Base-by-base conservation (phyloP, 768 basidiomycete genomes). In the Galerina sulciceps region DNA sequence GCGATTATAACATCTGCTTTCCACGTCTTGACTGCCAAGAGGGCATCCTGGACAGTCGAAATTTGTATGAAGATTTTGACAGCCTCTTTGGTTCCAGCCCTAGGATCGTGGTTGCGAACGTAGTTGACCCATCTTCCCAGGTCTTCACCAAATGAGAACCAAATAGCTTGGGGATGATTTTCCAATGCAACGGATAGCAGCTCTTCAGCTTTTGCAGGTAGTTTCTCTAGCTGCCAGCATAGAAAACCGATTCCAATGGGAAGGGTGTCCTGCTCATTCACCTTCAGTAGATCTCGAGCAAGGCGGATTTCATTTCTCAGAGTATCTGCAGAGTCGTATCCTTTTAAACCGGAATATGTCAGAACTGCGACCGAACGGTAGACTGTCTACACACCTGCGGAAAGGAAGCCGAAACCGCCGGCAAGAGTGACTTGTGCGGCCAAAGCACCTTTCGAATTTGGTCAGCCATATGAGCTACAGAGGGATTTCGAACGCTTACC, bases 211-310 rank as follows among this genome's bases (percentile, higher is more conserved):
- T 70, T 61, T 6, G 70, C 70, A 17, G 72, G 69, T 13, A 76
- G 68, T 44, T 80, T 73, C 50, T 93, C 90, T 14, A 93, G 79
- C 60, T 79, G 79, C 89, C 89, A 94, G 13, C 76, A 81, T 22
- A 93, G 74, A 69, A 86, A 90, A 11, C 91, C 91, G n/a, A 89
- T 82, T 22, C 92, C 92, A 59, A 94, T 76, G 8, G 83, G 85
- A 35, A 83, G 64, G 31, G 80, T 75, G 4, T 72, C 69, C 10
- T 76, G 64, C 20, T 69, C 58, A 46, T 70, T 65, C 17, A 75
- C 49, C 15, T 70, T 65, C 20, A 91, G 73, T 1, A 71, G 57
- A 20, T 71, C 64, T 10, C 84, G 84, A n/a, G 85, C 87, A 18
- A 84, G 63, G 26, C 73, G 71, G 18, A 93, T 67, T 65, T 92